Conservation (phyloP, 805 yeast genomes). For the Sungouiozyma ichnusensis region DNA sequence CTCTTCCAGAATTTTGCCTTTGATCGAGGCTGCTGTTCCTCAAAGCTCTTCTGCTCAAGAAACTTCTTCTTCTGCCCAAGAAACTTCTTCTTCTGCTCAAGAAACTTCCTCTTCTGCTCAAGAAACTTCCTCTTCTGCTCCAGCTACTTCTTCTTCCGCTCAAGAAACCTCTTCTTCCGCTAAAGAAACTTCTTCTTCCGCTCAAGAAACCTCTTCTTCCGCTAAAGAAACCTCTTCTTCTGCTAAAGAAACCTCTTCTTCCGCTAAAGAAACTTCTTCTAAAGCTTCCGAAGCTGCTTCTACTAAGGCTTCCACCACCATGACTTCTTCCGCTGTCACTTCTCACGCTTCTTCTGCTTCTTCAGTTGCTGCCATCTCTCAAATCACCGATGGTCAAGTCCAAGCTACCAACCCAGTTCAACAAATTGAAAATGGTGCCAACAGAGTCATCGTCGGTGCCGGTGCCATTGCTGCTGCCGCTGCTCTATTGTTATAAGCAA, state of each 20-base stretch:
- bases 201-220: not conserved
- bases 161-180: slow-evolving; percentile 1
- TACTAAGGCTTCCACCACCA: slow-evolving; percentile 2
- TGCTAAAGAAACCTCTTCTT: slow-evolving; percentile 1
- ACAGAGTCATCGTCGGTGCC: slow-evolving; percentile 10
- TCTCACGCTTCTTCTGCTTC: slow-evolving; percentile 16
- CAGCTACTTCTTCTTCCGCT: slow-evolving; percentile 2
- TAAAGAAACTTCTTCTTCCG: not conserved
- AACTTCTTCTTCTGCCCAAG: slow-evolving; percentile 4
- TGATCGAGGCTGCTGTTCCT: slow-evolving; percentile 3
- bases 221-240: slow-evolving; percentile 1
- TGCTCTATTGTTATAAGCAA: slow-evolving; percentile 13
- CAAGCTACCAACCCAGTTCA: slow-evolving; percentile 15
- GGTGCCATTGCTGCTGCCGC: slow-evolving; percentile 16
- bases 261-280: slow-evolving; percentile 14
- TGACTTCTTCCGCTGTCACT: slow-evolving; percentile 19
- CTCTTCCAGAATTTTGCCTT: slow-evolving; percentile 20
- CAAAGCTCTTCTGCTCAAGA: slow-evolving; percentile 1
- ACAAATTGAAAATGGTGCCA: slow-evolving; percentile 15
- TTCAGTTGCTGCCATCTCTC: slow-evolving; percentile 8
- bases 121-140: slow-evolving; percentile 13
- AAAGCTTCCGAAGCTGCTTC: slow-evolving; percentile 9
- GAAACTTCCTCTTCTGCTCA: slow-evolving; percentile 4
- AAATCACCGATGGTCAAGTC: slow-evolving; percentile 31
- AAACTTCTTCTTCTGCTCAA: slow-evolving; percentile 12